Evolutionary conservation across 441 rosid genomes (phyloP).

Genomic region (Adansonia madagascariensis): DNA sequence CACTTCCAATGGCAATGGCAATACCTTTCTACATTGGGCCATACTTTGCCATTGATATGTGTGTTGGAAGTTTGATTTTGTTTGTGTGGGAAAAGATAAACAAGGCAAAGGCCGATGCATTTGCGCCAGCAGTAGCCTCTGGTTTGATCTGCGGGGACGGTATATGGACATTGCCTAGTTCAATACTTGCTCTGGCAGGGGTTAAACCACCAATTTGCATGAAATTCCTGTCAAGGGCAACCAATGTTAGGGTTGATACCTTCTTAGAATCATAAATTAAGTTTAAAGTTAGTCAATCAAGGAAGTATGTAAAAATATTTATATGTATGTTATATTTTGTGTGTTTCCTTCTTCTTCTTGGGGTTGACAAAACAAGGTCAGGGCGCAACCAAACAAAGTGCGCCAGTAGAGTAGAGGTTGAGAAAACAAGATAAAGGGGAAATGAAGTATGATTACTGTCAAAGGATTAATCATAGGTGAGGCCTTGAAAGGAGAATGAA

Average conservation of each 20-base stretch:
- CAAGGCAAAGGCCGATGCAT: conserved; percentile 71
- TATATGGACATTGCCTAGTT: conserved; percentile 77
- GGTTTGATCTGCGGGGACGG: conserved; percentile 95
- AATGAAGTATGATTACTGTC: no score
- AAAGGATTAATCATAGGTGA: neutral
- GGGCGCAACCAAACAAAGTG: no score
- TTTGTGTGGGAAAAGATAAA: conserved; percentile 71
- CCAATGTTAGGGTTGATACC: conserved; percentile 45
- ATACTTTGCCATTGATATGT: conserved; percentile 87
- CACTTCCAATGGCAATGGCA: conserved; percentile 88
- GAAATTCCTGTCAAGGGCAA: conserved; percentile 73
- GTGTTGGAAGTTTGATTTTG: conserved; percentile 73
- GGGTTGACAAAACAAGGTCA: no score
- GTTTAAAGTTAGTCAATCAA: neutral
- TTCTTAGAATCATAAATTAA: conserved; percentile 34
- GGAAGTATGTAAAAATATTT: no score
- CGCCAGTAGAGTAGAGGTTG: no score
- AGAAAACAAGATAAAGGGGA: no score
- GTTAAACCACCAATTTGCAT: conserved; percentile 86
- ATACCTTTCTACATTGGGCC: conserved; percentile 84
- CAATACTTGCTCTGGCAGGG: conserved; percentile 74
- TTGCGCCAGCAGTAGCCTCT: conserved; percentile 80
- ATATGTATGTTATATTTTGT: no score
- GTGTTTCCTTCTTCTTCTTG: no score
- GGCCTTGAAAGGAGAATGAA: neutral